These are phyloP conservation scores for Cyclotella cryptica DNA, from an alignment of 108 stramenopile species.

Conservation along the genomic window DNA sequence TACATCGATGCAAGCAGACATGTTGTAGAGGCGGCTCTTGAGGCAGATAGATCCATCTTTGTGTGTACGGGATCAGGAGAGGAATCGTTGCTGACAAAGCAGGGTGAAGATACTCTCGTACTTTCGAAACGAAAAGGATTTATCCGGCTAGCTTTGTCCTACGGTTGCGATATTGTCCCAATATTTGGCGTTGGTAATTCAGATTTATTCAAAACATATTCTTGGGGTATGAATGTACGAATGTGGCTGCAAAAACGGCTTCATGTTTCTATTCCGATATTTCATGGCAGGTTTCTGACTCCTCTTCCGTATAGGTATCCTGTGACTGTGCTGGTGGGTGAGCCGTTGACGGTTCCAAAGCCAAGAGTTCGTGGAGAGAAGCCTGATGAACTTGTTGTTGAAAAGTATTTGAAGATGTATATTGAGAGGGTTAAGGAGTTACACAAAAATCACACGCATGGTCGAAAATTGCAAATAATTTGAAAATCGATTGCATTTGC, in stretches of 20 bases:
- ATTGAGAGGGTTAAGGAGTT: conserved; percentile 55
- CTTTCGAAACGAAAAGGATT: conserved; percentile 57
- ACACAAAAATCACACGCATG: conserved; percentile 45
- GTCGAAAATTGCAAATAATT: conserved; percentile 25
- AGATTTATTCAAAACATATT: conserved; percentile 60
- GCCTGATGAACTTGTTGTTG: conserved; percentile 56
- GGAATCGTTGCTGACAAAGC: conserved; percentile 44
- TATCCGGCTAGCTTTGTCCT: conserved; percentile 45
- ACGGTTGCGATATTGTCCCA: conserved; percentile 49
- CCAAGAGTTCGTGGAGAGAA: conserved; percentile 39
- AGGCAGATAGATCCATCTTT: conserved; percentile 29
- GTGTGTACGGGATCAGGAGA: conserved; percentile 55
- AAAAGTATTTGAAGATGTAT: conserved; percentile 60
- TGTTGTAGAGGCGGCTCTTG: conserved; percentile 52
- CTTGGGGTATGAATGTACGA: conserved; percentile 21
- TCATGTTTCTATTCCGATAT: conserved; percentile 57
- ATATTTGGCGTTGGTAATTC: conserved; percentile 52
- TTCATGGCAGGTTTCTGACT: conserved; percentile 54
- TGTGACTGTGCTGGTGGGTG: conserved; percentile 54
- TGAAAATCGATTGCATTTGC: neutral
- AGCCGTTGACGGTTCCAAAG: conserved; percentile 50
- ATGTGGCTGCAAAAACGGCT: conserved; percentile 64
- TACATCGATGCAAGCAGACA: conserved; percentile 68
- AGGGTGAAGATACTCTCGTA: conserved; percentile 47
- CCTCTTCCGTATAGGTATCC: conserved; percentile 54